Conservation (phyloP, 2,329 filamentous ascomycete genomes). For the Sclerotinia spermophila region DNA sequence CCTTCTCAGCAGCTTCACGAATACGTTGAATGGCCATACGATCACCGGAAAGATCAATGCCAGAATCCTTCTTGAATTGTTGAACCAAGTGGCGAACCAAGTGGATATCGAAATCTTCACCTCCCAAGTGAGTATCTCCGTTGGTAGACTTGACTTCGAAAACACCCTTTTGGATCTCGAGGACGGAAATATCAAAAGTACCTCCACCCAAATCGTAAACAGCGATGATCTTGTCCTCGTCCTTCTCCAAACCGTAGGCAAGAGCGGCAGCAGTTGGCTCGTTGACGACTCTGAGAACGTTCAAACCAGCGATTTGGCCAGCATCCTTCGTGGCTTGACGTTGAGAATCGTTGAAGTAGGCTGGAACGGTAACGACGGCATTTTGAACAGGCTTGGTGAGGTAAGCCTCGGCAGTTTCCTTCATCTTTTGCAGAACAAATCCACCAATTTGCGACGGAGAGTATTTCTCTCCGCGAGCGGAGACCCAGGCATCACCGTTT, state of each 20-base stretch:
- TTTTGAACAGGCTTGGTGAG: conserved; percentile 89
- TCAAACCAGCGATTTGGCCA: conserved; percentile 91
- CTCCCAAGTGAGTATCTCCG: conserved; percentile 96
- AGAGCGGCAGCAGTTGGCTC: conserved; percentile 95
- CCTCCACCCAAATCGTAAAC: conserved; percentile 98
- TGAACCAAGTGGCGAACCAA: conserved; percentile 90
- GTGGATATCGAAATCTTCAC: conserved; percentile 95
- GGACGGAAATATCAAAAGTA: conserved; percentile 98
- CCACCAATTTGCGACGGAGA: conserved; percentile 98
- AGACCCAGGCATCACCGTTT: conserved; percentile 95
- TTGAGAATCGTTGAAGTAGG: conserved; percentile 99
- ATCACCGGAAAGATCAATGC: conserved; percentile 84
- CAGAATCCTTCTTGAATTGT: conserved; percentile 95
- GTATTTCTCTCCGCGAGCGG: conserved; percentile 91
- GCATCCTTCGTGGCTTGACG: conserved; percentile 98
- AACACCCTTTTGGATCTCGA: conserved; percentile 95
- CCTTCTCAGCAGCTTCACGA: conserved; percentile 97
- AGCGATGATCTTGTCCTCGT: conserved; percentile 81
- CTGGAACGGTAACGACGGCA: conserved; percentile 92
- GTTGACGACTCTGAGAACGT: conserved; percentile 96
- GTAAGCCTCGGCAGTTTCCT: conserved; percentile 95
- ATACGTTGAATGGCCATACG: conserved; percentile 99
- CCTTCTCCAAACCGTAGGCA: conserved; percentile 95
- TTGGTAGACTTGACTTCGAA: conserved; percentile 99
- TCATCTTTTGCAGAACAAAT: conserved; percentile 97